Conservation (phyloP, 176 grass and related monocot species). For the Alloteropsis semialata region DNA sequence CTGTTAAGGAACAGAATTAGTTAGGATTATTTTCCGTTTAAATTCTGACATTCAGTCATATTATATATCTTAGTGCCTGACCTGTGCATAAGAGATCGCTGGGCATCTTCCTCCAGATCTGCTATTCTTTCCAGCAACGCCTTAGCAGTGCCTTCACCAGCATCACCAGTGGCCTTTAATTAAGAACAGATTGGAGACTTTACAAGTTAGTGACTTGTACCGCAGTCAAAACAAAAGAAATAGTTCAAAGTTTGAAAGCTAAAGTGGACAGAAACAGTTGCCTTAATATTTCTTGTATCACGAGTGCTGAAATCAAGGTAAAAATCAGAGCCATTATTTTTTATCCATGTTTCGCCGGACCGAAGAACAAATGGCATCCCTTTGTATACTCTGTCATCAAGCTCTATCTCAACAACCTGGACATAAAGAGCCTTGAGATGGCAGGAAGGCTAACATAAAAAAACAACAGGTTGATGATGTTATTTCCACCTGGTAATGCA, state of each 20-base stretch:
- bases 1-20: conserved; percentile 36
- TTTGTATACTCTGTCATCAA: conserved; percentile 62
- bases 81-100: conserved; percentile 99
- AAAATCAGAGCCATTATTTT: conserved; percentile 89
- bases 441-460: conserved; percentile 7
- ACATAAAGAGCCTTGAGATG: conserved; percentile 25
- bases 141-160: conserved; percentile 79
- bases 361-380: conserved; percentile 85
- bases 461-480: conserved; percentile 14
- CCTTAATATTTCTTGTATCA: conserved; percentile 58
- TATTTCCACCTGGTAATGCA: conserved; percentile 66
- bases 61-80: conserved; percentile 29
- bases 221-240: conserved; percentile 10
- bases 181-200: conserved; percentile 33
- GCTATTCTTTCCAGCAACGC: conserved; percentile 79
- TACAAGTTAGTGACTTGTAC: conserved; percentile 21
- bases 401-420: conserved; percentile 80
- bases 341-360: conserved; percentile 79
- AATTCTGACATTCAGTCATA: conserved; percentile 1
- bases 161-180: conserved; percentile 66
- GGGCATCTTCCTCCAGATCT: conserved; percentile 82
- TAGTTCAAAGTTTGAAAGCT: not conserved
- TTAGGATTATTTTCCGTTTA: conserved; percentile 12
- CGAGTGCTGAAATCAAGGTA: conserved; percentile 59
- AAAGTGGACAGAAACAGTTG: conserved; percentile 21